Conservation (phyloP, 495 filamentous ascomycete species). For the Letharia columbiana region DNA sequence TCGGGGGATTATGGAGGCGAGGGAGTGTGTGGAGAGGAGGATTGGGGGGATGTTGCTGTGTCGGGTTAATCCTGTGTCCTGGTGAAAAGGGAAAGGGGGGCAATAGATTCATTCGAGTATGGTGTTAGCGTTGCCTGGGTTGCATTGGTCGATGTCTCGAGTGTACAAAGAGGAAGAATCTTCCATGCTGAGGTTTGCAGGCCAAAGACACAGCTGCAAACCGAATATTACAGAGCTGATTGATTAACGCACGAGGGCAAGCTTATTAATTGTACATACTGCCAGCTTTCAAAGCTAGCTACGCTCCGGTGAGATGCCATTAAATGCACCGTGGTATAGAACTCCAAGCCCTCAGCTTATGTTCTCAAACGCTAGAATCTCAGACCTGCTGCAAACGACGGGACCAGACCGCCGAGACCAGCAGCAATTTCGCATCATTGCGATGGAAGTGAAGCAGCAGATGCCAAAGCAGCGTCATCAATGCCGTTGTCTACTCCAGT, state of each 20-base stretch:
- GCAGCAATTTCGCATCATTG: background rate
- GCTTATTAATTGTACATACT: slow-evolving; percentile 7
- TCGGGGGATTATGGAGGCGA: slow-evolving; percentile 69
- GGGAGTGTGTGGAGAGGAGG: slow-evolving; percentile 80
- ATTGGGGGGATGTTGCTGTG: slow-evolving; percentile 78
- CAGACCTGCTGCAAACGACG: background rate
- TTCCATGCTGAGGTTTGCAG: background rate
- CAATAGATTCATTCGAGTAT: slow-evolving; percentile 13
- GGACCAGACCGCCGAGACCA: background rate
- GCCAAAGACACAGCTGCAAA: background rate
- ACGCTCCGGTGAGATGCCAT: slow-evolving; percentile 8
- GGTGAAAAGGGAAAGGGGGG: slow-evolving; percentile 20
- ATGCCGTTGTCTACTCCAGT: slow-evolving; percentile 1
- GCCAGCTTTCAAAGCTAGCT: slow-evolving; percentile 15
- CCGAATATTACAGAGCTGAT: background rate
- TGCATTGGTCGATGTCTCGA: background rate
- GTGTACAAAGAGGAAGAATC: background rate
- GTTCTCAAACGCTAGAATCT: background rate
- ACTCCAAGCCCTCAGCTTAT: slow-evolving; percentile 10
- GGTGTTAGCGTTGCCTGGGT: background rate
- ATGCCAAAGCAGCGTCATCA: background rate
- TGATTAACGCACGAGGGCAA: slow-evolving; percentile 1
- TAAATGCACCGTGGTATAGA: slow-evolving; percentile 14
- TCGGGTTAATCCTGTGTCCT: slow-evolving; percentile 42
- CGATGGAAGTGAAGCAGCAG: background rate